phyloP scores from a whole-genome alignment of 2,329 filamentous ascomycete species.

The Stemphylium lycopersici region DNA sequence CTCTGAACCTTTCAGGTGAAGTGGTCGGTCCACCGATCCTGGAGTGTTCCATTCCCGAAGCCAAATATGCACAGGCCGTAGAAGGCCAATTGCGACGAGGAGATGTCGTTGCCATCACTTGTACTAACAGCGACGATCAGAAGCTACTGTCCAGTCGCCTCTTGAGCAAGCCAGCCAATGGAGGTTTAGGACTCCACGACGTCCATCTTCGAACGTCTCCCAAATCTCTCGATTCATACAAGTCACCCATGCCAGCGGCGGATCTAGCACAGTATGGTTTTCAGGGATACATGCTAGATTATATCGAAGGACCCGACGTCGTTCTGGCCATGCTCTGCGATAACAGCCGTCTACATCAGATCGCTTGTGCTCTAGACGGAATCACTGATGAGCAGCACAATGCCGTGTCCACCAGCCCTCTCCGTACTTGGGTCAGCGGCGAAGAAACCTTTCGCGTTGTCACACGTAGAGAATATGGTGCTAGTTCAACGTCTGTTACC shows the following conservation, averaged over 20 bases:
- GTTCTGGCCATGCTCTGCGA: conserved; percentile 89
- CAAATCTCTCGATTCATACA: conserved; percentile 61
- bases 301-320: conserved; percentile 77
- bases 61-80: conserved; percentile 66
- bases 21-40: conserved; percentile 83
- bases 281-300: conserved; percentile 81
- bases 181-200: conserved; percentile 67
- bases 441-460: conserved; percentile 62
- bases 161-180: conserved; percentile 50
- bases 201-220: conserved; percentile 72
- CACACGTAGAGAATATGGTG: conserved; percentile 81
- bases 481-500: conserved; percentile 71
- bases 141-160: conserved; percentile 72
- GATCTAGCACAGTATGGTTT: conserved; percentile 68
- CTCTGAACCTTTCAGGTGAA: conserved; percentile 68
- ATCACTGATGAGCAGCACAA: conserved; percentile 72
- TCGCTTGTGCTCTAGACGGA: conserved; percentile 68
- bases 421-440: conserved; percentile 74
- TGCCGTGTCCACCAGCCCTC: conserved; percentile 62
- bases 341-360: conserved; percentile 70
- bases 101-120: conserved; percentile 70
- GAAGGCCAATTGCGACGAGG: conserved; percentile 62
- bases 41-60: conserved; percentile 78
- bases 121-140: conserved; percentile 77
- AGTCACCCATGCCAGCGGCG: conserved; percentile 59